Evolutionary conservation across 2,329 filamentous ascomycete genomes (phyloP), one percentile per base, ranked within the genome.

Genomic region (Clarireedia homoeocarpa): DNA sequence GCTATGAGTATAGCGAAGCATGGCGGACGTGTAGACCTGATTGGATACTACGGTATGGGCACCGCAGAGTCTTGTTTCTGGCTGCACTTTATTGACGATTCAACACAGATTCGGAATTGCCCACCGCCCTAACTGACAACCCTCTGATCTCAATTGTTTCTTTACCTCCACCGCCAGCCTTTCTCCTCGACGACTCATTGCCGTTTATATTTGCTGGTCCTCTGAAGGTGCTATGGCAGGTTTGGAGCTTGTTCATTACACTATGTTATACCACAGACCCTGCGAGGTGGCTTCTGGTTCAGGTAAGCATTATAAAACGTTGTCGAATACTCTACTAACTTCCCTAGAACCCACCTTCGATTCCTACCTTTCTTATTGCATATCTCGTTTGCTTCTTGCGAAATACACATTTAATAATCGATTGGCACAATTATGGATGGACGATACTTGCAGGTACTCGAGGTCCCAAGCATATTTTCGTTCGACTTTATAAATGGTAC

Each of bases 401-500:
- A 50, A 86, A 89, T 63, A 95, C 89, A 40, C 82, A 82, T 56
- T 79, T 99, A 4, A 78, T 97, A 59, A 88, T 97, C 55, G 94
- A 99, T 75, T 99, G 94, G 94, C 94, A 99, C 75, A 99, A 99
- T 72, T 97, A 96, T 71, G 94, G 92, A 63, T 96, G 92, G 78
- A 92, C 90, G 7, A 95, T 99, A 64, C 82, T 99, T 3, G 88
- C 80, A 5, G 77, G 80, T 48, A 82, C 79, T 49, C 73, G 76
- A 24, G 77, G 81, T 42, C 61, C 73, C 2, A 71, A 68, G 5
- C 89, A 95, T 67, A 86, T 86, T 0, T 79, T 96, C n/a, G 90
- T 96, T 7, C 77, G 73, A 27, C 68, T 95, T 7, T 88, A 92
- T 24, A 84, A 83, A 61, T 77, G 78, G 67, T 96, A 96, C 67